Evolutionary conservation across 2,329 filamentous ascomycete species (phyloP), one percentile per base, ranked within the genome.

Genomic region (Cylindrodendrum hubeiense): DNA sequence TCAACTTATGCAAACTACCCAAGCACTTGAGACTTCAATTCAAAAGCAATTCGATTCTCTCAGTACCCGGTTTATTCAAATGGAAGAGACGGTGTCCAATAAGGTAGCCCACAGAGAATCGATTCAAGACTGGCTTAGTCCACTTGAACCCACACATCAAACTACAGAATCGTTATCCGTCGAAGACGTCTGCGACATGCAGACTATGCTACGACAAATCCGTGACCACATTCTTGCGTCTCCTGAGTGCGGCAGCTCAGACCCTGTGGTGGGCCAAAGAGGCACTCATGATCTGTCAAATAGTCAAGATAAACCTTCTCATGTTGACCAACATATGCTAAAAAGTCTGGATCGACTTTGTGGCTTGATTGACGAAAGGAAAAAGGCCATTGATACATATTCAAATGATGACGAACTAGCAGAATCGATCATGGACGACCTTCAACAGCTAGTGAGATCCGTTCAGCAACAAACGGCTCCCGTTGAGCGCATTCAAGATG

Each of bases 271-370:
- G 5, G 37, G n/a, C 8, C 10, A 12, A 34, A 2, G 6, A 1
- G 22, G 17, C 4, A 3, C 1, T 19, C 1, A 21, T 12, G 3
- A 4, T 5, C 9, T 7, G 26, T 24, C n/a, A 12, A 21, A 52
- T 7, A 26, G 39, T 4, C n/a, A 34, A 3, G 9, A 33, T 22
- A 15, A 33, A 43, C 3, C 13, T 4, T 7, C 39, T n/a, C 13
- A 19, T 2, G 5, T 9, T 17, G 15, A 47, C 2, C 43, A 30
- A 5, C 15, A 13, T 2, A 17, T 67, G 5, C 2, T 61, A 9
- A 43, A 46, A 12, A 59, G 33, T 0, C 39, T 69, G 3, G 19
- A 60, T 21, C 46, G 56, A 2, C 63, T 69, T 1, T 24, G 47
- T 13, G 5, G 21, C n/a, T 5, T 67, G 10, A 33, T 57, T 0